These are phyloP conservation scores for Suillus occidentalis DNA, from an alignment of 768 basidiomycete species.

Conservation along the genomic window DNA sequence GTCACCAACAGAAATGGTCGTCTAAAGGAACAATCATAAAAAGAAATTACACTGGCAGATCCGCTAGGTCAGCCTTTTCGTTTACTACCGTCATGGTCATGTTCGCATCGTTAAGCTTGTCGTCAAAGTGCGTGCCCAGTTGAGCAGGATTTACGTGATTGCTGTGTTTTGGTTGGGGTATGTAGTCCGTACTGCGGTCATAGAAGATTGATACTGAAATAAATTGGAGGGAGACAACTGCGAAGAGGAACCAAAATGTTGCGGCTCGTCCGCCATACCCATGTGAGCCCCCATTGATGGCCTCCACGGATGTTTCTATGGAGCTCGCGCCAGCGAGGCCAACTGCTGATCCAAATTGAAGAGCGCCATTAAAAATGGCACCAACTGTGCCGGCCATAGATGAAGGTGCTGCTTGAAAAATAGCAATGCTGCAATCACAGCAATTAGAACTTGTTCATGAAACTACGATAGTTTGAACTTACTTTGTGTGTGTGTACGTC, in stretches of 20 bases:
- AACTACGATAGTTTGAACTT: constrained; percentile 18
- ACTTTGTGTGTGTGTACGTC: constrained; percentile 50
- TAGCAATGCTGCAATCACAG: constrained; percentile 40
- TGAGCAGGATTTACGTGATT: neutral
- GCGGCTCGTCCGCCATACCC: constrained; percentile 43
- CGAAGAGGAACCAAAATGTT: constrained; percentile 46
- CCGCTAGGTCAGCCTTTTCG: neutral
- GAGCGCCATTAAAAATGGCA: constrained; percentile 54
- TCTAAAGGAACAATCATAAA: neutral
- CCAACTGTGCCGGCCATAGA: constrained; percentile 54
- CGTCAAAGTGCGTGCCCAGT: neutral
- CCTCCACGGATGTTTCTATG: constrained; percentile 47
- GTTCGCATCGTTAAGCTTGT: neutral
- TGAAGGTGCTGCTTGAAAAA: constrained; percentile 48
- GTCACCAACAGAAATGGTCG: neutral
- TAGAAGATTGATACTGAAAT: constrained; percentile 38
- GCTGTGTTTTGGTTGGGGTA: constrained; percentile 1
- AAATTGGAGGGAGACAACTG: constrained; percentile 33
- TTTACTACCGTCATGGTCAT: neutral
- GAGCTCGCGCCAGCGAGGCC: constrained; percentile 49
- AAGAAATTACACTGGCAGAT: neutral
- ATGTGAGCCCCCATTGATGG: constrained; percentile 28
- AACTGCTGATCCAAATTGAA: constrained; percentile 53
- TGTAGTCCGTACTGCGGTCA: constrained; percentile 17
- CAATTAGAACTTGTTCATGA: neutral